Evolutionary conservation across 2,329 filamentous ascomycete species (phyloP), one percentile per base, ranked within the genome.

Genomic region (Didymella lethalis): DNA sequence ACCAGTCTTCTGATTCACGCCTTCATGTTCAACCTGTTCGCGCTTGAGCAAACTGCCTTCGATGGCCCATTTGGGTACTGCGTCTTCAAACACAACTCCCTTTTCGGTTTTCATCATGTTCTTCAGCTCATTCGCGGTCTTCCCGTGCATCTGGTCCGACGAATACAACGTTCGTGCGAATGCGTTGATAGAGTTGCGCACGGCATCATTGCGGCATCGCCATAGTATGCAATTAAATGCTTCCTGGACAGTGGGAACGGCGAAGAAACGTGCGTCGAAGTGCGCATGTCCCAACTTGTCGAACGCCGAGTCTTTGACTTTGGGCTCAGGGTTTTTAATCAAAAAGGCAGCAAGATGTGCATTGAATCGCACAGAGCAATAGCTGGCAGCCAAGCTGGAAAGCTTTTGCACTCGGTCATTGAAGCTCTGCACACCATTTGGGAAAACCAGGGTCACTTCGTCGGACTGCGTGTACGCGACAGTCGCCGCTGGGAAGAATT

Each of bases 381-480:
- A 70, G 29, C 70, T 68, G 5, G 70, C 70, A 5, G 66, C 66
- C 7, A 74, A 50, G 50, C 70, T 73, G 2, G 57, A 62, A 7
- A 75, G 61, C 52, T 75, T 75, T 40, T 75, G 72, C 10, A 75
- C 44, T 2, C 72, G 61, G 10, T 69, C 69, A 50, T 68, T 73
- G 60, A 73, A 75, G 29, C 26, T 58, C 8, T 70, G 64, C 2
- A 74, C 65, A 7, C 72, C 72, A 14, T 44, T 16, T 0, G 72
- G 70, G 32, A 74, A 75, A 12, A 74, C 62, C 1, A 75, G 58
- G 0, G 72, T 75, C 44, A 75, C 74, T 23, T 75, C 72, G 38
- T 75, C 71, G 18, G 71, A 74, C 44, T 75, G 72, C 40, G 71
- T 74, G 55, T 75, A 75, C 7, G 70, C 71, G 18, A 74, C 61